Evolutionary conservation across 2,329 filamentous ascomycete genomes (phyloP), one percentile per base, ranked within the genome.

Genomic region (Dactylellina haptotyla): DNA sequence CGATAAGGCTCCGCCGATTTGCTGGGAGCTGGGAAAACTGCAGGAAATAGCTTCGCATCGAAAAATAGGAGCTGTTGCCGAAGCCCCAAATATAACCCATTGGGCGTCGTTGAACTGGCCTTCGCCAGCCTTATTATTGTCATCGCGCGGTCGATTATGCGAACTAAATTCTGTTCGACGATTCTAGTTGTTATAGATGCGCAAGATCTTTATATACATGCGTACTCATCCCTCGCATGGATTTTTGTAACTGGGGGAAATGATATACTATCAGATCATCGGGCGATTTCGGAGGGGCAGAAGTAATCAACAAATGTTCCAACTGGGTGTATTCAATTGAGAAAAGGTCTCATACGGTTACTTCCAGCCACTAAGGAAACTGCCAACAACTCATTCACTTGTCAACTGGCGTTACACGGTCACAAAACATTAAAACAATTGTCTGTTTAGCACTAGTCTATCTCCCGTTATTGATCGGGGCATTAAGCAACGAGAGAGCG

Each of bases 231-330:
- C 18, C 48, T 26, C 12, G 6, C 5, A 26, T 50, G 20, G 5
- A 28, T 18, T 9, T n/a, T 12, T 4, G 12, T 12, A 9, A n/a
- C 14, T 14, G 25, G 20, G 3, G 45, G 45, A 12, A 43, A 50
- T 3, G 3, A 2, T 37, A 16, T 14, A 20, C 25, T 4, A 43
- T 43, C 43, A 34, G 53, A 28, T 57, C 34, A 8, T 57, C 53
- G 63, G 63, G 53, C 51, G 53, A 67, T 67, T 51, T 53, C 63
- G 63, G 63, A 57, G 30, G 30, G 9, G 16, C 8, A 20, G 43
- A 43, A 14, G n/a, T 37, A 54, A 12, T 23, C 28, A 30, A 10
- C 10, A 50, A 14, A 26, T 8, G 10, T 50, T 50, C 12, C 18
- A 45, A 45, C 41, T 14, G 16, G 41, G 41, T 3, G n/a, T n/a